phyloP scores from a whole-genome alignment of 2,329 filamentous ascomycete species.

The Karstenula rhodostoma region DNA sequence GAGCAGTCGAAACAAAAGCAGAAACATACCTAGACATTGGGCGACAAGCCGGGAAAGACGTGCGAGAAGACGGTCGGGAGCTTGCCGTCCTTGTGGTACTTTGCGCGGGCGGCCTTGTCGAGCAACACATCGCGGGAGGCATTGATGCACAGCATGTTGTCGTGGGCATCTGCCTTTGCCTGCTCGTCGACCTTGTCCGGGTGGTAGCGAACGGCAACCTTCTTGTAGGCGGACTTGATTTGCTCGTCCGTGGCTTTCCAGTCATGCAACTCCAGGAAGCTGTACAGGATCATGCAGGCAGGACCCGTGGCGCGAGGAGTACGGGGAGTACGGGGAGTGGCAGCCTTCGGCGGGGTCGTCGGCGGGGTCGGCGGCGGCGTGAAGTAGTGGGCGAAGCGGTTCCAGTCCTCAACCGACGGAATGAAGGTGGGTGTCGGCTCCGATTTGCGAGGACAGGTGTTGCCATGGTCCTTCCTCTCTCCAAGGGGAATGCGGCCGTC shows the following conservation, averaged over 20 bases:
- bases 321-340: not conserved
- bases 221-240: constrained; percentile 30
- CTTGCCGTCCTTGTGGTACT: constrained; percentile 23
- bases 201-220: constrained; percentile 25
- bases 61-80: not conserved
- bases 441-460: not conserved
- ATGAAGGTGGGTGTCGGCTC: not conserved
- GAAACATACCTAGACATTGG: not conserved
- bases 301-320: constrained; percentile 6
- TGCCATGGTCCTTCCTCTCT: not conserved
- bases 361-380: constrained; percentile 2
- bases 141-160: constrained; percentile 36
- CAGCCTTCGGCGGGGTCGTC: not conserved
- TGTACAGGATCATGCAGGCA: constrained; percentile 28
- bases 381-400: not conserved
- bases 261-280: constrained; percentile 23
- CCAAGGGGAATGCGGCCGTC: constrained; percentile 6
- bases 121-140: constrained; percentile 35
- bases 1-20: not conserved
- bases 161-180: constrained; percentile 21
- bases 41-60: not conserved
- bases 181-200: constrained; percentile 32
- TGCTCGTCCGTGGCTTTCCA: constrained; percentile 22
- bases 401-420: not conserved
- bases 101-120: constrained; percentile 18